Percentiles rank a stretch among this genome's conserved stretches.
phyloP scores from a whole-genome alignment of 129 eudicot species.

The Rutidosis leptorrhynchoides region DNA sequence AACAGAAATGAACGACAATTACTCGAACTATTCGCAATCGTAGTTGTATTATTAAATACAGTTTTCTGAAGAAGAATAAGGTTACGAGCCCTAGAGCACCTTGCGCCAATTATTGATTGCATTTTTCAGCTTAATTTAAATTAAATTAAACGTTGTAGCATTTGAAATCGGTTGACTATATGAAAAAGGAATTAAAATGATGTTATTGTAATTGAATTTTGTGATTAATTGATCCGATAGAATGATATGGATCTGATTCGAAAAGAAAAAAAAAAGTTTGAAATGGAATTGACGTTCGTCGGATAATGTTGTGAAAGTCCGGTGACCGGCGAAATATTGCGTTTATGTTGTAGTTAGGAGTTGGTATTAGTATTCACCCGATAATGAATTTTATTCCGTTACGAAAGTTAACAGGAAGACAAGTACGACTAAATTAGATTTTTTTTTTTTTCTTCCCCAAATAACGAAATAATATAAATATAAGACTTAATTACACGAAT shows the following conservation, averaged over 20 bases:
- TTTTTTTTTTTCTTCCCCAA: too few relatives aligned
- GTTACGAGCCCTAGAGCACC: constrained; percentile 34
- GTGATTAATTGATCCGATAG: background rate
- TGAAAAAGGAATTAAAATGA: constrained; percentile 7
- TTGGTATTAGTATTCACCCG: background rate
- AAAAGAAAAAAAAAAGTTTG: background rate
- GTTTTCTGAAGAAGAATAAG: constrained; percentile 19
- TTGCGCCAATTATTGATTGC: constrained; percentile 37
- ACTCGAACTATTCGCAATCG: constrained; percentile 15
- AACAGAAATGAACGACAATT: background rate
- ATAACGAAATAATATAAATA: too few relatives aligned
- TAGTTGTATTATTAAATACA: background rate
- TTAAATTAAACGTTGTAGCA: constrained; percentile 12
- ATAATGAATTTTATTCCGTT: too few relatives aligned
- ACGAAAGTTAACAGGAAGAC: too few relatives aligned
- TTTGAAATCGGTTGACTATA: constrained; percentile 18
- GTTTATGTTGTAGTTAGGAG: background rate
- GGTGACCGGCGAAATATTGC: constrained; percentile 3
- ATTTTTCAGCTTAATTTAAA: constrained; percentile 18
- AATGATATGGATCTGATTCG: constrained; percentile 3
- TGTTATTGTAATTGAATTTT: background rate
- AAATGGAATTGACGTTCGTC: background rate
- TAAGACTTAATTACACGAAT: too few relatives aligned
- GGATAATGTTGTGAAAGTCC: constrained; percentile 4
- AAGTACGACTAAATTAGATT: too few relatives aligned